Evolutionary conservation across 31 red algal genomes (phyloP), one percentile per base, ranked within the genome.

Genomic region (Bonnemaisonia californica): DNA sequence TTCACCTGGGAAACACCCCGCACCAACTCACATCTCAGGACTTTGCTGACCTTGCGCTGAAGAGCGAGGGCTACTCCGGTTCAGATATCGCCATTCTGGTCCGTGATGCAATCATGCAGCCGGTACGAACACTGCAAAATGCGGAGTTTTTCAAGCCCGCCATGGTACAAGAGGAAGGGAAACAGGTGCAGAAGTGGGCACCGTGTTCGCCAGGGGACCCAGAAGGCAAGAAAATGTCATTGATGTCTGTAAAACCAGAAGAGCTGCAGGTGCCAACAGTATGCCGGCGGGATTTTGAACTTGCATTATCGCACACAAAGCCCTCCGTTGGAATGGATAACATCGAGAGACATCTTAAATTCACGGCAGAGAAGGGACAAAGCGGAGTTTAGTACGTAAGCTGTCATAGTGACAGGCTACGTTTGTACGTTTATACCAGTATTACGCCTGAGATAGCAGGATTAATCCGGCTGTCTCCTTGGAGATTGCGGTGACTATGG

Each of bases 91-190:
- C 65, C 24, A 64, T 87, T 16, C 58, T 92, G 11, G 93, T 86
- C 28, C 71, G 69, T 27, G 93, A 95, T 67, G 98, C 98, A 1
- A 94, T 96, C 74, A 95, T 99, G 98, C 87, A 95, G 70, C 98
- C 98, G 23, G 84, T 99, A 21, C 94, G 98, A 37, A 92, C 63
- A 22, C 74, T 94, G 69, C 90, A 92, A 63, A 96, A 83, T 72
- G 93, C 98, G 0, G 60, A 60, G 21, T 73, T 79, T 47, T 93
- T 99, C 54, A 97, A 97, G 63, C 40, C 56, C 41, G 69, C 93
- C 9, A 77, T 74, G 42, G 89, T 85, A 29, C 27, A 81, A 40
- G 92, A 92, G 5, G 28, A 68, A 3, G 28, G 1, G n/a, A 32
- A 16, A 19, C 28, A 68, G 1, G 27, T 64, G 12, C 77, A 67